A percentile compares a stretch with the other conserved stretches of the same genome.
Evolutionary conservation across 306 rosid species (phyloP).

Genomic region (Dalbergia cultrata): DNA sequence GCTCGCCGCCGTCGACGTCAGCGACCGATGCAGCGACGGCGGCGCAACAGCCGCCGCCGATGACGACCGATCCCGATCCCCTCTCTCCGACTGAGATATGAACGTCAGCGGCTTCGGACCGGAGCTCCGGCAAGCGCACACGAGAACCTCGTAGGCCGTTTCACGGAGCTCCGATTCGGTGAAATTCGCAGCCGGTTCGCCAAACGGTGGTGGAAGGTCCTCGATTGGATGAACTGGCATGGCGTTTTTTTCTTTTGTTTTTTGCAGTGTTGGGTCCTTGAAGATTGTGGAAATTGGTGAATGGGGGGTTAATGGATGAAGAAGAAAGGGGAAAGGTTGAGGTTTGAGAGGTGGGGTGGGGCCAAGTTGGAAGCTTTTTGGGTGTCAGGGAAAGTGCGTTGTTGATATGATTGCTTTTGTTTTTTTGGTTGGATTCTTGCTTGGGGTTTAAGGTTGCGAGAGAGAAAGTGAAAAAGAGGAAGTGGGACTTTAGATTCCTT

Average conservation of each 20-base stretch:
- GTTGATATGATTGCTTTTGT: conserved; percentile 13
- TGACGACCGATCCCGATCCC: conserved; percentile 51
- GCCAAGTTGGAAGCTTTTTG: conserved; percentile 49
- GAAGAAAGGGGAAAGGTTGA: neutral
- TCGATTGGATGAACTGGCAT: conserved; percentile 69
- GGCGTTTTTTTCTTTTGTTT: conserved; percentile 49
- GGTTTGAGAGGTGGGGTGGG: conserved; percentile 37
- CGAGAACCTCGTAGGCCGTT: conserved; percentile 87
- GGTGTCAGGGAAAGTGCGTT: conserved; percentile 45
- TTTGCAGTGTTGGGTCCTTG: conserved; percentile 61
- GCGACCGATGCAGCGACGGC: conserved; percentile 76
- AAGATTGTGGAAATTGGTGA: conserved; percentile 60
- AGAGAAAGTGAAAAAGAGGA: neutral
- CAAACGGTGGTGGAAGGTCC: conserved; percentile 78
- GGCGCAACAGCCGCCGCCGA: conserved; percentile 43
- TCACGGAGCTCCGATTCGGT: conserved; percentile 88
- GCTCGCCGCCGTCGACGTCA: conserved; percentile 89
- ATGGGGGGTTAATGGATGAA: neutral
- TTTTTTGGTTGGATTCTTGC: conserved; percentile 54
- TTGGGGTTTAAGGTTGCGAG: conserved; percentile 62
- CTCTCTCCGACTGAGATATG: conserved; percentile 79
- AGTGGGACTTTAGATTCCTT: neutral
- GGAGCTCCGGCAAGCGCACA: conserved; percentile 83
- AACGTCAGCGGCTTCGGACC: conserved; percentile 84
- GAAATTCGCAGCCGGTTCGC: conserved; percentile 50